Base-by-base conservation (phyloP, 108 stramenopile species). In the Stephanodiscus triporus region DNA sequence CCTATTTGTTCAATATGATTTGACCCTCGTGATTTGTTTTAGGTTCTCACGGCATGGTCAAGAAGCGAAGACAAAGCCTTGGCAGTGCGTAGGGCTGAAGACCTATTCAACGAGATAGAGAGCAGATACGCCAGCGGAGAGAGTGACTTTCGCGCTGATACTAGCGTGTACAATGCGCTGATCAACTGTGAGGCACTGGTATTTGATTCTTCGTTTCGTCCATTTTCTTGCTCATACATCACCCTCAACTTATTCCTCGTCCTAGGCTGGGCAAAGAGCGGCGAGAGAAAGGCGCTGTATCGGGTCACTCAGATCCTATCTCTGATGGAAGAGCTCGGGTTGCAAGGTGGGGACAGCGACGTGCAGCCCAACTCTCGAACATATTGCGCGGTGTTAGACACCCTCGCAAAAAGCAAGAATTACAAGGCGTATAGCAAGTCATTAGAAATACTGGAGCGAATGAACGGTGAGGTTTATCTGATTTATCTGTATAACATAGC, bases 281-380 rank as follows among this genome's bases (percentile, higher is more conserved):
- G 71, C 19, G 71, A 79, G 0, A 59, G 68, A 45, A 53, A 79
- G 49, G 58, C 78, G 11, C 60, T 68, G 6, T 67, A 79, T 55
- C 78, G 78, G 29, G 78, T 72, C 2, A 72, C 66, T 14, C 58
- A 72, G 47, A 61, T 79, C 22, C 40, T 79, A 9, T 45, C 56
- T 32, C 51, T 66, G 14, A 79, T 79, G 78, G 78, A 79, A 45
- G 71, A 72, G 45, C 57, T 79, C 4, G 71, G 71, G 5, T 51
- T 78, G 36, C 65, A 79, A 67, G 78, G 71, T 11, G 78, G 78
- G 43, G 72, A 82, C 50, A 64, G 72, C 19, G 45, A 62, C 68
- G 76, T 78, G 1, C 19, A 70, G 51, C 81, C 81, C 24, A 68
- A 77, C 40, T 68, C 76, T 38, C 70, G 70, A 43, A 78, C 76